Base-by-base conservation (phyloP, 441 rosid genomes). In the Adansonia rubrostipa region DNA sequence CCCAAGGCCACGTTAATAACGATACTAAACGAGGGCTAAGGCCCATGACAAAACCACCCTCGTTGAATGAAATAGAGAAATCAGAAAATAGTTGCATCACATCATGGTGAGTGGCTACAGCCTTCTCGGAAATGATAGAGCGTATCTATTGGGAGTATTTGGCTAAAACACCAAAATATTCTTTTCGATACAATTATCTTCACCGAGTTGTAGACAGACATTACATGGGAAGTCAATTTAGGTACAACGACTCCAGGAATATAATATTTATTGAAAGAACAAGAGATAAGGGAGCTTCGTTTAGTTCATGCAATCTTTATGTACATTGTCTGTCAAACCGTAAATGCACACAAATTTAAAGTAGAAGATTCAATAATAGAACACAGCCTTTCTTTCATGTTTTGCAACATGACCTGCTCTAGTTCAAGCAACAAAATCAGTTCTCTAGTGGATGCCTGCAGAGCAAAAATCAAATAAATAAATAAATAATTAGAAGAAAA, bases 231-330 rank as follows among this genome's bases (percentile, higher is more conserved):
- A 53, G 53, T n/a, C 17, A 53, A 53, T 17, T 14, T 15, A 53
- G 58, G 19, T 53, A 53, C 57, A 53, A 15, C 6, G 57, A 15
- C 19, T 53, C 6, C 19, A 19, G 8, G 28, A 6, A 57, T 19
- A 17, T 7, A 22, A 61, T 50, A 24, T 73, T 73, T 73, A 58
- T 40, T 57, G 50, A 20, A 63, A 14, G 1, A 2, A 13, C 9
- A 33, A 33, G 13, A 63, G 42, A 33, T 5, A 33, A 36, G 19
- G 14, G 67, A 11, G 67, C 60, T 77, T 50, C 24, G 15, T 71
- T 77, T 45, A 77, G 78, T 80, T 78, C 70, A 70, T 36, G 81
- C 86, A 74, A 77, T 80, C 88, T 77, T 76, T 85, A 83, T 82
- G 79, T 86, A 84, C 89, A 81, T 47, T 54, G 77, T 81, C 78